These are phyloP conservation scores for Diaporthe citriasiana DNA, from an alignment of 2,329 filamentous ascomycete genomes.

Conservation along the genomic window DNA sequence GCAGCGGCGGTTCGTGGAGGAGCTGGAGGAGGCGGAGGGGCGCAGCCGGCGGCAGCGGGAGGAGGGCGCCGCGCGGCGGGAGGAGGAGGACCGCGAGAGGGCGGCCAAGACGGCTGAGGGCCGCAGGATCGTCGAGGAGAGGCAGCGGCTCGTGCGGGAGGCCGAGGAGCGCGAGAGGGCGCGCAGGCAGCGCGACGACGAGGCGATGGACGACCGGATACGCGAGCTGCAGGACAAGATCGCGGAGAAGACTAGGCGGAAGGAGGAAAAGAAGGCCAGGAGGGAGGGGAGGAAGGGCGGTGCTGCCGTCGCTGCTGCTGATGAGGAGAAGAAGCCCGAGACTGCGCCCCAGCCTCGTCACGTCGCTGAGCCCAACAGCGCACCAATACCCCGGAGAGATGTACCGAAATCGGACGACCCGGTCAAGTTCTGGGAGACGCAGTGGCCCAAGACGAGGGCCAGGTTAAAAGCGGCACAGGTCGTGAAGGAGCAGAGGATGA, in stretches of 20 bases:
- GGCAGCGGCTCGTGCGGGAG: conserved; percentile 57
- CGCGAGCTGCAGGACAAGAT: conserved; percentile 61
- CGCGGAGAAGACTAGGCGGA: conserved; percentile 54
- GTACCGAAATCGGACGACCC: conserved; percentile 41
- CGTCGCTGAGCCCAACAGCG: conserved; percentile 21
- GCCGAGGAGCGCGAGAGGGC: conserved; percentile 58
- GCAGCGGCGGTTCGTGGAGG: conserved; percentile 84
- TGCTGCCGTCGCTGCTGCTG: background rate
- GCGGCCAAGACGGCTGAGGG: conserved; percentile 53
- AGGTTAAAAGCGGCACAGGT: conserved; percentile 70
- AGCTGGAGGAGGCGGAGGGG: conserved; percentile 83
- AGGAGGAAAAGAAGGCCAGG: conserved; percentile 59
- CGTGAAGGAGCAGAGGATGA: conserved; percentile 65
- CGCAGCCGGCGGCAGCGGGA: conserved; percentile 73
- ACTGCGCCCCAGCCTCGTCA: conserved; percentile 6
- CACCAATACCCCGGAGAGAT: conserved; percentile 38
- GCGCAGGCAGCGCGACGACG: conserved; percentile 49
- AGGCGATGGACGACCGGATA: conserved; percentile 53
- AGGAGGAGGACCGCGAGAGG: conserved; percentile 49
- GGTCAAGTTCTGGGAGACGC: conserved; percentile 40
- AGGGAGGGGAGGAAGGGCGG: conserved; percentile 56
- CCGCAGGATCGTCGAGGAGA: conserved; percentile 55
- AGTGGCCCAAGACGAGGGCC: conserved; percentile 61
- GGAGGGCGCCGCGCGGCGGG: conserved; percentile 30
- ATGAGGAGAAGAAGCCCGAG: conserved; percentile 12